Percentiles rank a stretch among this genome's conserved stretches.
These are phyloP conservation scores for Spencermartinsiella europaea DNA, from an alignment of 805 yeast species.

Conservation along the genomic window DNA sequence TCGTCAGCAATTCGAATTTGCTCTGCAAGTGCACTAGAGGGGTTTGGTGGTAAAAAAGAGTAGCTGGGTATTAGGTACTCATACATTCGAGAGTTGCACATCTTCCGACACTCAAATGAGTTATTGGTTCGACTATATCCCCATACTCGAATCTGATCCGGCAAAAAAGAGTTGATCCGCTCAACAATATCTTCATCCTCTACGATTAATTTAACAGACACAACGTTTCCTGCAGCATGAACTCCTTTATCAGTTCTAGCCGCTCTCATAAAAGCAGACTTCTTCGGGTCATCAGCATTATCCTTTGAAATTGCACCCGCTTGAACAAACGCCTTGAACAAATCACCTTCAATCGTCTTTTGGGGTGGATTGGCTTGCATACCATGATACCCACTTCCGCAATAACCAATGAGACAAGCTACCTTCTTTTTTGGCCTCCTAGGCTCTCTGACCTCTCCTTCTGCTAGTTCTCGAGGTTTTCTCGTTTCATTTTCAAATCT, in stretches of 20 bases:
- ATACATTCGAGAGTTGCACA: conserved; percentile 94
- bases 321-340: conserved; percentile 73
- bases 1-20: conserved; percentile 49
- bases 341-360: conserved; percentile 84
- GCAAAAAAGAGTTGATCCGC: conserved; percentile 69
- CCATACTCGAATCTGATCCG: conserved; percentile 89
- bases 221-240: conserved; percentile 93
- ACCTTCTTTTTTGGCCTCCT: conserved; percentile 69
- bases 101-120: conserved; percentile 87
- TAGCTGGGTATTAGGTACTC: conserved; percentile 92
- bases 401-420: conserved; percentile 86
- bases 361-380: conserved; percentile 90
- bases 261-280: conserved; percentile 63
- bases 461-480: conserved; percentile 23
- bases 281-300: conserved; percentile 83
- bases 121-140: conserved; percentile 85
- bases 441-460: conserved; percentile 24
- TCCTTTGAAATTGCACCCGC: conserved; percentile 88
- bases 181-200: conserved; percentile 72
- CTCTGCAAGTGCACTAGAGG: conserved; percentile 58
- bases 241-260: conserved; percentile 91
- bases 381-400: conserved; percentile 96
- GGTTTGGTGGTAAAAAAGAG: conserved; percentile 86
- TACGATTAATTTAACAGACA: conserved; percentile 75
- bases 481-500: conserved; percentile 7